Conservation (phyloP, 2,329 filamentous ascomycete genomes). For the Botrytis porri region DNA sequence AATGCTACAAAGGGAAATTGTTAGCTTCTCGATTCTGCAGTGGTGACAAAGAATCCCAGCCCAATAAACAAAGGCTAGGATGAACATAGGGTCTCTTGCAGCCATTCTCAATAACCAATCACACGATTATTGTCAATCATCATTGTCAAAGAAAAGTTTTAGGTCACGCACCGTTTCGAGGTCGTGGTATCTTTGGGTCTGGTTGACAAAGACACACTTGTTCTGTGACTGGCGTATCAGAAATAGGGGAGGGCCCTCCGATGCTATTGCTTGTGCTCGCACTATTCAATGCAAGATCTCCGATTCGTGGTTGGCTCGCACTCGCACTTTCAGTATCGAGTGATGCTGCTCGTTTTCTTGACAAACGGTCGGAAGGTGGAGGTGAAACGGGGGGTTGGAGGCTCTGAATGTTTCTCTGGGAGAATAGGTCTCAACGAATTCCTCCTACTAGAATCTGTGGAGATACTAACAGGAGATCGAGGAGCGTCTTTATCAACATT, state of each 20-base stretch:
- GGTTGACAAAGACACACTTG: conserved; percentile 67
- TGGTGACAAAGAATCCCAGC: conserved; percentile 25
- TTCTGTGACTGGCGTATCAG: conserved; percentile 30
- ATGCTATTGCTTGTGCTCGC: conserved; percentile 25
- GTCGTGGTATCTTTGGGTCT: conserved; percentile 68
- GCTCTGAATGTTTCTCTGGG: conserved; percentile 31
- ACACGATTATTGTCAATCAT: conserved; percentile 24
- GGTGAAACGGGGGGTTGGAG: conserved; percentile 32
- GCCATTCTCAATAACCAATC: conserved; percentile 25
- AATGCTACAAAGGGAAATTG: conserved; percentile 64
- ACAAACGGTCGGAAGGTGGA: conserved; percentile 30
- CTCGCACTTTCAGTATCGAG: conserved; percentile 32
- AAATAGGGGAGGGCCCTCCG: conserved; percentile 23
- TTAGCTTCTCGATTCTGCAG: conserved; percentile 35
- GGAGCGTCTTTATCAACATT: conserved; percentile 23
- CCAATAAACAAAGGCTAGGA: conserved; percentile 28
- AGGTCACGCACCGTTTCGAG: conserved; percentile 62
- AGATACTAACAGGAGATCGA: conserved; percentile 33
- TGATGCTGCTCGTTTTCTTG: conserved; percentile 37
- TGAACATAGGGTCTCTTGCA: conserved; percentile 15
- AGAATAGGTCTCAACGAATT: conserved; percentile 30
- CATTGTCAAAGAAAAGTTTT: conserved; percentile 27
- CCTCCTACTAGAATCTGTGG: conserved; percentile 34
- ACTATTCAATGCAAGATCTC: conserved; percentile 34
- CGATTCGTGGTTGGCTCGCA: conserved; percentile 34